Conservation (phyloP, 2,329 filamentous ascomycete species). For the Aspergillus transmontanensis region DNA sequence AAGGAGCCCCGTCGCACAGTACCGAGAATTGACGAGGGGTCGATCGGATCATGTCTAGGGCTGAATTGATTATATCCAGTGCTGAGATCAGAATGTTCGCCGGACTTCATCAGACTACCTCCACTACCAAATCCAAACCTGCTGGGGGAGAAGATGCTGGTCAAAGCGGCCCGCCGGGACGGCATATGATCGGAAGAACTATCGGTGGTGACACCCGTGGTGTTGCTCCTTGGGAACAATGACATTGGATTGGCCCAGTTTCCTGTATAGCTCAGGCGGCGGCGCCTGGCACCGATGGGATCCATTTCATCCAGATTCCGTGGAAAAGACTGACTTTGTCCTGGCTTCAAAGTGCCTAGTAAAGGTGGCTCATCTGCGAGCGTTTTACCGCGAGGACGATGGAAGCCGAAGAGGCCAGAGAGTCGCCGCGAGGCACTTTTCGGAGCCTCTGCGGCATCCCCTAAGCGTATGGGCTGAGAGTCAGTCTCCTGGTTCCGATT, state of each 20-base stretch:
- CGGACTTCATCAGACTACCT: slow-evolving; percentile 29
- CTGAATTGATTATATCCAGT: slow-evolving; percentile 52
- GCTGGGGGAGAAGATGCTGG: slow-evolving; percentile 47
- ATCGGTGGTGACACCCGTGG: slow-evolving; percentile 43
- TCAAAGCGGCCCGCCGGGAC: slow-evolving; percentile 43
- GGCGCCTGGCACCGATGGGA: slow-evolving; percentile 51
- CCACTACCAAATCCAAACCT: slow-evolving; percentile 40
- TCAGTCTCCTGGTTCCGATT: slow-evolving; percentile 42
- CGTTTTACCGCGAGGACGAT: slow-evolving; percentile 64
- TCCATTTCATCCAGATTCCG: slow-evolving; percentile 56
- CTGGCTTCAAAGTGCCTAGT: slow-evolving; percentile 60
- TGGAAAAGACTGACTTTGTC: slow-evolving; percentile 67
- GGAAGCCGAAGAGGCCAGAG: slow-evolving; percentile 59
- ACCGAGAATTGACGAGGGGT: slow-evolving; percentile 47
- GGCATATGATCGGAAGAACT: slow-evolving; percentile 44
- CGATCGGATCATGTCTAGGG: slow-evolving; percentile 49
- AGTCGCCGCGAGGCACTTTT: slow-evolving; percentile 57
- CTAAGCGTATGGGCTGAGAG: slow-evolving; percentile 35
- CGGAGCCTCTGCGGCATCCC: slow-evolving; percentile 34
- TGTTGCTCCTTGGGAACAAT: slow-evolving; percentile 49
- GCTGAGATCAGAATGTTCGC: slow-evolving; percentile 37
- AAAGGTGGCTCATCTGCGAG: slow-evolving; percentile 60
- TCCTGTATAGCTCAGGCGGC: slow-evolving; percentile 60
- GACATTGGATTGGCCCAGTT: slow-evolving; percentile 57
- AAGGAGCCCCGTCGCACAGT: slow-evolving; percentile 46